These are phyloP conservation scores for Calvatia gigantea DNA, from an alignment of 768 basidiomycete species.

Conservation along the genomic window DNA sequence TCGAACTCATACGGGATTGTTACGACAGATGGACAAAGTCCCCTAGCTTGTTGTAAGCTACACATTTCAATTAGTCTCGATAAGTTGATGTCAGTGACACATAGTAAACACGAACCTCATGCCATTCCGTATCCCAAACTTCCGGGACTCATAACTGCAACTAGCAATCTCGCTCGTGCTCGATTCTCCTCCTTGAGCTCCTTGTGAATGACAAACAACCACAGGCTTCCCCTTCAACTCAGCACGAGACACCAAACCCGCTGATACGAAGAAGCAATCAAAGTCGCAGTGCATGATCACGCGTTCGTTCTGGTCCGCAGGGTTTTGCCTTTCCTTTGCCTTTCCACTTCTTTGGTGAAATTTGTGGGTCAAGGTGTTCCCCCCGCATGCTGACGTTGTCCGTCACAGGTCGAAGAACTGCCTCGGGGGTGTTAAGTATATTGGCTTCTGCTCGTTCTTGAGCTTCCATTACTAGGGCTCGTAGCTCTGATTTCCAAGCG, in stretches of 20 bases:
- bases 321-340: slow-evolving; percentile 34
- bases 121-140: slow-evolving; percentile 86
- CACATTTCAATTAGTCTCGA: slow-evolving; percentile 4
- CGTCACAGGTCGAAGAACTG: slow-evolving; percentile 13
- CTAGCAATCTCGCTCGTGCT: slow-evolving; percentile 96
- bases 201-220: slow-evolving; percentile 95
- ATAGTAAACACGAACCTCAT: slow-evolving; percentile 66
- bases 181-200: slow-evolving; percentile 60
- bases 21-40: slow-evolving; percentile 65
- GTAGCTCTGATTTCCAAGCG: slow-evolving; percentile 90
- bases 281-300: slow-evolving; percentile 94
- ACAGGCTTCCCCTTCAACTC: slow-evolving; percentile 84
- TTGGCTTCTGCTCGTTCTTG: slow-evolving; percentile 60
- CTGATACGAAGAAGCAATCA: slow-evolving; percentile 96
- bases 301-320: slow-evolving; percentile 44
- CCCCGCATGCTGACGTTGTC: slow-evolving; percentile 47
- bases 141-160: slow-evolving; percentile 89
- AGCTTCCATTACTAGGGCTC: slow-evolving; percentile 73
- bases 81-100: background rate
- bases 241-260: slow-evolving; percentile 76
- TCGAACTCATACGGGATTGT: slow-evolving; percentile 97
- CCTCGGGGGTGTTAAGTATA: slow-evolving; percentile 15
- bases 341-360: slow-evolving; percentile 56
- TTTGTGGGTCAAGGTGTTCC: slow-evolving; percentile 39
- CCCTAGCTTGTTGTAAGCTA: slow-evolving; percentile 77